Evolutionary conservation across 2,329 filamentous ascomycete genomes (phyloP).

Genomic region (Parafenestella ontariensis): DNA sequence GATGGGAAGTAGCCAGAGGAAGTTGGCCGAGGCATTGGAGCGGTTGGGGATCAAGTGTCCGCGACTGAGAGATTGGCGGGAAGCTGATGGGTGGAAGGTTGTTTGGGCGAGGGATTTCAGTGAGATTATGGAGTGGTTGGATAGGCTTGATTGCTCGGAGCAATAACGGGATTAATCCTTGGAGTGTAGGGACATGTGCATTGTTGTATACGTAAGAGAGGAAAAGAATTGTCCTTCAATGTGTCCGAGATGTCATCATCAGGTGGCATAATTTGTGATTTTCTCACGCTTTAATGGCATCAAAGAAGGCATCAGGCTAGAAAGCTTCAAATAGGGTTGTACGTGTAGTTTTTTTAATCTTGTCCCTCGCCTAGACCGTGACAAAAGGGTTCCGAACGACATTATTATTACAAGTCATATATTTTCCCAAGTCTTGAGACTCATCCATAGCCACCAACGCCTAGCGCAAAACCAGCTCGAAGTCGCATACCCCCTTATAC

Average conservation of each 20-base stretch:
- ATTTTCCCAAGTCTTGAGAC: background rate
- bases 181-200: too few species aligned
- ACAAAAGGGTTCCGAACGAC: background rate
- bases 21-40: constrained; percentile 43
- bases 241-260: too few species aligned
- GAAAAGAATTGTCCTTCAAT: too few species aligned
- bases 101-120: constrained; percentile 35
- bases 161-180: background rate
- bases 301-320: too few species aligned
- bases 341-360: too few species aligned
- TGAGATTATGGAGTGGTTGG: constrained; percentile 14
- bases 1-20: constrained; percentile 43
- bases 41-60: constrained; percentile 37
- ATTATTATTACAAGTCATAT: background rate
- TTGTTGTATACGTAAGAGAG: too few species aligned
- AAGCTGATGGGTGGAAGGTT: constrained; percentile 20
- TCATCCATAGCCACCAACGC: background rate
- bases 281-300: too few species aligned
- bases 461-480: background rate
- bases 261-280: too few species aligned
- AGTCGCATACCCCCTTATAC: constrained; percentile 44
- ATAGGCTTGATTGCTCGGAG: background rate
- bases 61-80: constrained; percentile 21
- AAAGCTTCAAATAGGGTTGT: too few species aligned
- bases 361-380: background rate